Evolutionary conservation across 1,139 yeast species (phyloP).

Genomic region (Debaryomyces sp.): DNA sequence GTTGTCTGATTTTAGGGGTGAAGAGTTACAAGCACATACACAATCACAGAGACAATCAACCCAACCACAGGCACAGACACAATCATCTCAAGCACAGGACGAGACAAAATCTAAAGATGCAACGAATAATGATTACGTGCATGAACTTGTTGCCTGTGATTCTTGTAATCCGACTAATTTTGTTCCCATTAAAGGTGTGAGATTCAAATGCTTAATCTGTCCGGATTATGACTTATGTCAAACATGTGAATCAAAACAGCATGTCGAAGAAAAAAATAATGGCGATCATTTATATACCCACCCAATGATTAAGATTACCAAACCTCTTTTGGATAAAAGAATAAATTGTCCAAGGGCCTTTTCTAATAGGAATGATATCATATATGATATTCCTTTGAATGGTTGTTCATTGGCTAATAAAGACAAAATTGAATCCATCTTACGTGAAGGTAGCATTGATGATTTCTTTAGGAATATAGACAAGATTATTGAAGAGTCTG

Average conservation of each 20-base stretch:
- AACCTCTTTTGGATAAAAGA: background rate
- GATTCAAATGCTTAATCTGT: slow-evolving; percentile 61
- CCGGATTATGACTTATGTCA: slow-evolving; percentile 59
- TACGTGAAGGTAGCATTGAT: slow-evolving; percentile 21
- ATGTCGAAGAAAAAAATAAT: slow-evolving; percentile 14
- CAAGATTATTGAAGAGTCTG: slow-evolving; percentile 24
- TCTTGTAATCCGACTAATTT: slow-evolving; percentile 35
- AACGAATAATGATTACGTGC: slow-evolving; percentile 15
- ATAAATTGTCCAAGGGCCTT: background rate
- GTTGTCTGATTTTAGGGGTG: slow-evolving; percentile 3
- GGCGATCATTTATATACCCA: slow-evolving; percentile 31
- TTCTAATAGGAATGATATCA: slow-evolving; percentile 13
- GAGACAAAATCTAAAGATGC: background rate
- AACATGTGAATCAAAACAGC: slow-evolving; percentile 41
- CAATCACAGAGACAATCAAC: background rate
- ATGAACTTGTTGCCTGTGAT: slow-evolving; percentile 41
- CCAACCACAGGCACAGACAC: background rate
- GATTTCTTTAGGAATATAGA: slow-evolving; percentile 27
- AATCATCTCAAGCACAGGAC: background rate
- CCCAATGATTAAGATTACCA: slow-evolving; percentile 32
- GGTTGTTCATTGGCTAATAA: slow-evolving; percentile 23
- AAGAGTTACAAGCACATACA: background rate
- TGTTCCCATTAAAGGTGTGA: slow-evolving; percentile 46
- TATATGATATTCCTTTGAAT: slow-evolving; percentile 33
- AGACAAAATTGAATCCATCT: slow-evolving; percentile 21